These are phyloP conservation scores for Anisogramma anomala DNA, from an alignment of 2,329 filamentous ascomycete genomes.

Conservation along the genomic window DNA sequence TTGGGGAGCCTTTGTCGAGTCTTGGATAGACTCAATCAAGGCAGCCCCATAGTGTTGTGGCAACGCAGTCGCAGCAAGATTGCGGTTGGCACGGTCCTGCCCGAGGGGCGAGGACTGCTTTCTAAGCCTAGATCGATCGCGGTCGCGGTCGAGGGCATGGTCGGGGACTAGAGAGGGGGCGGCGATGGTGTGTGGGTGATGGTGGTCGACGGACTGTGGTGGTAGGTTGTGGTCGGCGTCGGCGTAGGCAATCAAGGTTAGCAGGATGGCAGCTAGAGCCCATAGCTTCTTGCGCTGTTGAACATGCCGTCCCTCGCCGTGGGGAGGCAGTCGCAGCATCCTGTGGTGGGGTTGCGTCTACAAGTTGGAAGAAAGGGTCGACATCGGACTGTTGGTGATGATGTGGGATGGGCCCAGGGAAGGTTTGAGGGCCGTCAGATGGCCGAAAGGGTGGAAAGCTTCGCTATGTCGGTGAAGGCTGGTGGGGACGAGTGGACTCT, in stretches of 20 bases:
- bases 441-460: background rate
- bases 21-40: too few relatives aligned
- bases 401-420: slow-evolving; percentile 1
- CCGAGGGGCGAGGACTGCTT: slow-evolving; percentile 11
- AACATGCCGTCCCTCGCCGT: slow-evolving; percentile 36
- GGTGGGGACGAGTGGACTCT: background rate
- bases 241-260: slow-evolving; percentile 35
- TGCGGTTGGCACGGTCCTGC: slow-evolving; percentile 13
- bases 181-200: slow-evolving; percentile 15
- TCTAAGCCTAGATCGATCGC: too few relatives aligned
- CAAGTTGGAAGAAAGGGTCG: slow-evolving; percentile 5
- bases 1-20: background rate
- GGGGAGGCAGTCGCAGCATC: slow-evolving; percentile 47
- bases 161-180: slow-evolving; percentile 5
- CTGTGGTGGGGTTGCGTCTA: slow-evolving; percentile 20
- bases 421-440: background rate
- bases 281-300: slow-evolving; percentile 28
- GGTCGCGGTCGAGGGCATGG: background rate
- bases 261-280: slow-evolving; percentile 38
- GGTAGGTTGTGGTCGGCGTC: slow-evolving; percentile 25
- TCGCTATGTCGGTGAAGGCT: background rate
- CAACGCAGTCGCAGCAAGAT: slow-evolving; percentile 15
- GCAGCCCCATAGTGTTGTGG: slow-evolving; percentile 2
- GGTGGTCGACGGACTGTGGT: slow-evolving; percentile 8
- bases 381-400: slow-evolving; percentile 9